Evolutionary conservation across 768 basidiomycete species (phyloP).

Genomic region (Lactarius sanguifluus): DNA sequence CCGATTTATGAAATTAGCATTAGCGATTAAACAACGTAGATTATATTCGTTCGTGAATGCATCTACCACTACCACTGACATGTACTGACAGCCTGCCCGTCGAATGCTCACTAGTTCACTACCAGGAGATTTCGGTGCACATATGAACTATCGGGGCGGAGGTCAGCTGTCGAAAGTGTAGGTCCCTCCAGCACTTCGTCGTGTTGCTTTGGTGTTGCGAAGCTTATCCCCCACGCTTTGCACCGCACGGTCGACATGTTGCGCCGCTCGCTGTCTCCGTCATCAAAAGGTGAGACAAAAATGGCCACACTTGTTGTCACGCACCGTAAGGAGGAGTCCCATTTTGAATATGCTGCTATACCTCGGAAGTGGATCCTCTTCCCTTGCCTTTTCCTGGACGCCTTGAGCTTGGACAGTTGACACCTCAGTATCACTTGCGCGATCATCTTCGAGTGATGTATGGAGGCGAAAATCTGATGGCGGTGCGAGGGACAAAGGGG

Average conservation of each 20-base stretch:
- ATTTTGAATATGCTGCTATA: slow-evolving; percentile 27
- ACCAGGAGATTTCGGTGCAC: background rate
- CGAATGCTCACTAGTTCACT: background rate
- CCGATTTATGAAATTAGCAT: background rate
- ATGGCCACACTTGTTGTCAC: background rate
- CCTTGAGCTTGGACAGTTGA: background rate
- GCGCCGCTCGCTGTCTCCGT: slow-evolving; percentile 13
- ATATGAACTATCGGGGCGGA: background rate
- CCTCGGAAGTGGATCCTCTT: background rate
- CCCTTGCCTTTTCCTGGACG: background rate
- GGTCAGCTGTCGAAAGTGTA: slow-evolving; percentile 1
- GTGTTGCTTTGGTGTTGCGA: slow-evolving; percentile 10
- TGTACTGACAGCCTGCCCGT: background rate
- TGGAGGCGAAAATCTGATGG: slow-evolving; percentile 4
- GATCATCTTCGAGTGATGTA: background rate
- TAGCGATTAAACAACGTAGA: too few species aligned
- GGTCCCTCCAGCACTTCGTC: background rate
- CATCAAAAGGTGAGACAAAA: background rate
- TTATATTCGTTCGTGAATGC: too few species aligned
- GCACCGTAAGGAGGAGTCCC: slow-evolving; percentile 23
- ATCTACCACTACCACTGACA: background rate
- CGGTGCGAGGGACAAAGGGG: slow-evolving; percentile 10
- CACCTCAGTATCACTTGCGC: background rate
- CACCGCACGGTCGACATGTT: slow-evolving; percentile 20
- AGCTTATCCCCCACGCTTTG: slow-evolving; percentile 12